These are phyloP conservation scores for Glycyrrhiza uralensis DNA, from an alignment of 306 rosid species.

Conservation along the genomic window DNA sequence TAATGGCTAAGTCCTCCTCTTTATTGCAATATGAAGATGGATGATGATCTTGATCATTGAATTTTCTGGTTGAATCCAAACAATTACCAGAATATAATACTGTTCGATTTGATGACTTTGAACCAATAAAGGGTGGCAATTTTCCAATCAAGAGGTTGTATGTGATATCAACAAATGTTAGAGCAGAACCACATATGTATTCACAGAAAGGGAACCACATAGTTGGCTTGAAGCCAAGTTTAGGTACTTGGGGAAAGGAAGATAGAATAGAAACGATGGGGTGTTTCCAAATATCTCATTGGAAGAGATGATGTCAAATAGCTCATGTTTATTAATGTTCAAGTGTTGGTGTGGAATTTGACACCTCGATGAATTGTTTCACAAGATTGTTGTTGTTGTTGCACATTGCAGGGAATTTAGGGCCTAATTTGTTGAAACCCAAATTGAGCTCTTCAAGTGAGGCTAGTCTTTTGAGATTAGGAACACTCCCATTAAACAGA, in stretches of 20 bases:
- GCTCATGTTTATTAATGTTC: slow-evolving; percentile 38
- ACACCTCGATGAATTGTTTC: slow-evolving; percentile 60
- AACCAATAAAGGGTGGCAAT: slow-evolving; percentile 63
- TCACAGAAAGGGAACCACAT: slow-evolving; percentile 54
- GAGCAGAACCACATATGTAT: slow-evolving; percentile 43
- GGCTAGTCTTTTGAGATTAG: slow-evolving; percentile 47
- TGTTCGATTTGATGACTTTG: slow-evolving; percentile 48
- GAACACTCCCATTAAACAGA: slow-evolving; percentile 62
- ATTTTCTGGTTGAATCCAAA: slow-evolving; percentile 43
- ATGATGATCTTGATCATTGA: slow-evolving; percentile 48
- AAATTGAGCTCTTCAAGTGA: slow-evolving; percentile 60
- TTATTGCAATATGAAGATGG: slow-evolving; percentile 48
- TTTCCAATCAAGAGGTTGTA: slow-evolving; percentile 66
- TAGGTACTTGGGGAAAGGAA: slow-evolving; percentile 59
- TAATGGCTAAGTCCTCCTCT: slow-evolving; percentile 55
- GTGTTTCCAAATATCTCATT: slow-evolving; percentile 60
- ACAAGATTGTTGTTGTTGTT: slow-evolving; percentile 44
- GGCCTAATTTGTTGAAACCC: slow-evolving; percentile 58
- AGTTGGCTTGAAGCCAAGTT: slow-evolving; percentile 62
- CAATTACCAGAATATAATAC: slow-evolving; percentile 66
- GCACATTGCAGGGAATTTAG: slow-evolving; percentile 56
- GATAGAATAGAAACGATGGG: slow-evolving; percentile 61
- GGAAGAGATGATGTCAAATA: slow-evolving; percentile 59
- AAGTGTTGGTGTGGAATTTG: slow-evolving; percentile 43
- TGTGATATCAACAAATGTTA: slow-evolving; percentile 65